Evolutionary conservation across 2,329 filamentous ascomycete genomes (phyloP).

Genomic region (Colletotrichum zoysiae): DNA sequence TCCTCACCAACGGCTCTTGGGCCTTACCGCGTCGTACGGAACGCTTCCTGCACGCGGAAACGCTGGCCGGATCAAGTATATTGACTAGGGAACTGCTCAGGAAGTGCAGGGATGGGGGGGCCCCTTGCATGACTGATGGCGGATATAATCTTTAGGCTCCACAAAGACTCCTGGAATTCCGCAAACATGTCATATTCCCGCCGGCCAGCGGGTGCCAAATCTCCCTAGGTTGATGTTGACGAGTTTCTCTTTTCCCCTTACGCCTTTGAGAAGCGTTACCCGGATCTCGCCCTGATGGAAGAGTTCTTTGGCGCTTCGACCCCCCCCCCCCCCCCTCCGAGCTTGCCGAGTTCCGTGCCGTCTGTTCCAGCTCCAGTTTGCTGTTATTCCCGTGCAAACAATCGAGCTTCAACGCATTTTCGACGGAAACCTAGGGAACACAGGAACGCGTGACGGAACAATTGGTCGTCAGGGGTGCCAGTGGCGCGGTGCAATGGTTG

Average conservation of each 20-base stretch:
- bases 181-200: neutral
- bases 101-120: constrained; percentile 8
- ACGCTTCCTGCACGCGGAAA: constrained; percentile 10
- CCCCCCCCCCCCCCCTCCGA: neutral
- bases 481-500: constrained; percentile 23
- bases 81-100: constrained; percentile 21
- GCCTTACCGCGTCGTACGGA: neutral
- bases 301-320: constrained; percentile 8
- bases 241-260: constrained; percentile 2
- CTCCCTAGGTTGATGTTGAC: constrained; percentile 33
- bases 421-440: neutral
- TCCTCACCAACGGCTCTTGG: neutral
- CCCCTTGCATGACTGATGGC: neutral
- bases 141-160: neutral
- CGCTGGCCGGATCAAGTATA: constrained; percentile 32
- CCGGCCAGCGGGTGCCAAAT: neutral
- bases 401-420: neutral
- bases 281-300: constrained; percentile 24
- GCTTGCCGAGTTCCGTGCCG: constrained; percentile 39
- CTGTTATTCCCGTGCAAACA: neutral
- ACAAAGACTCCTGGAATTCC: constrained; percentile 37
- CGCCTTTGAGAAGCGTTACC: constrained; percentile 24
- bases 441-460: constrained; percentile 14
- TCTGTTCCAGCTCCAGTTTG: constrained; percentile 17
- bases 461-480: constrained; percentile 12